Evolutionary conservation across 139 green algal species (phyloP).

Genomic region (Monoraphidium neglectum): DNA sequence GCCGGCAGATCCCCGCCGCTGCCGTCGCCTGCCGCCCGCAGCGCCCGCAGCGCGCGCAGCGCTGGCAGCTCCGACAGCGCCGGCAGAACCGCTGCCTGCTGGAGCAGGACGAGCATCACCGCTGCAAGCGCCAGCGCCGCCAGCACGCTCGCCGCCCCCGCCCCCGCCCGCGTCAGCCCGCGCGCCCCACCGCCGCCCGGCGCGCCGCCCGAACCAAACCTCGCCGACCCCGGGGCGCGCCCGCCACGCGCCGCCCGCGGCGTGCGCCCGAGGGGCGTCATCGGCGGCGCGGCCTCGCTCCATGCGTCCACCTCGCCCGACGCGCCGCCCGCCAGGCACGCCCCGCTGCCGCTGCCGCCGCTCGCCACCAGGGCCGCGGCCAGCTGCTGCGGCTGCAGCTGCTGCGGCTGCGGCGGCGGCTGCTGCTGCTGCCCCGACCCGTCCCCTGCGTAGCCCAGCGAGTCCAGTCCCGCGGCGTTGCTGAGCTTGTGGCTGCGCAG

Average conservation of each 20-base stretch:
- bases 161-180: not conserved
- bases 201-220: not conserved
- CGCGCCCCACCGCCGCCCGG: not conserved
- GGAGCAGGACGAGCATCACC: not conserved
- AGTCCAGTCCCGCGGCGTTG: slow-evolving; percentile 10
- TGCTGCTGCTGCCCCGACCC: not conserved
- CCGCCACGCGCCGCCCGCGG: not conserved
- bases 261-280: not conserved
- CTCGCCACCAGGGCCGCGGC: not conserved
- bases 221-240: not conserved
- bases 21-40: no score
- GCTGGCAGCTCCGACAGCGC: slow-evolving; percentile 13
- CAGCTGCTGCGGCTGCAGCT: not conserved
- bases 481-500: slow-evolving; percentile 33
- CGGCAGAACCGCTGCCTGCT: not conserved
- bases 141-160: not conserved
- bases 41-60: not conserved
- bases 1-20: no score
- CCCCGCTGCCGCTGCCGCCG: not conserved
- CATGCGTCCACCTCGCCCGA: slow-evolving; percentile 3
- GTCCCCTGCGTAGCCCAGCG: not conserved
- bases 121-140: not conserved
- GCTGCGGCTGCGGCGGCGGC: not conserved
- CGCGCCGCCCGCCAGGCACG: not conserved
- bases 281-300: not conserved